Evolutionary conservation across 2,329 filamentous ascomycete genomes (phyloP).

Genomic region (Trichoderma sp.): DNA sequence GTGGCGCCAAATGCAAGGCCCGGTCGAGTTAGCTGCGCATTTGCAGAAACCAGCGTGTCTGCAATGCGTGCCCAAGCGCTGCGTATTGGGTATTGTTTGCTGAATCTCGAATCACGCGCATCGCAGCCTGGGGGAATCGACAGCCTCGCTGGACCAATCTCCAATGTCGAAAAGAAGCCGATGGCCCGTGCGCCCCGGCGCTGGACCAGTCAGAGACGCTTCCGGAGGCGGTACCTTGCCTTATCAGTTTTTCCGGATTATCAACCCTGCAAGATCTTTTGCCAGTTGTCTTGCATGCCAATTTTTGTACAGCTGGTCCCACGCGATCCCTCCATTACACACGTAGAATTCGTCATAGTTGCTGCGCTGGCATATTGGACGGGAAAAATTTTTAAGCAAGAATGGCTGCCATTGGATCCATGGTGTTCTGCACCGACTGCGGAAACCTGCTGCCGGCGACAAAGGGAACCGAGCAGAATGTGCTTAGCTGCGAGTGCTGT

Average conservation of each 20-base stretch:
- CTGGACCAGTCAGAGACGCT: constrained; percentile 31
- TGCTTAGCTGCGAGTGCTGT: constrained; percentile 83
- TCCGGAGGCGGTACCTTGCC: constrained; percentile 34
- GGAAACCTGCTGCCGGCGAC: constrained; percentile 86
- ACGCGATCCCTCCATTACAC: constrained; percentile 24
- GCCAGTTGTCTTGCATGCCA: constrained; percentile 31
- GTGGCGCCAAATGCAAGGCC: background rate
- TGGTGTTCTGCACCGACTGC: constrained; percentile 92
- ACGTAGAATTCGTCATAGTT: constrained; percentile 18
- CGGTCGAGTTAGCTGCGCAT: constrained; percentile 2
- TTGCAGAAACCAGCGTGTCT: constrained; percentile 1
- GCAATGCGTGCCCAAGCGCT: constrained; percentile 23
- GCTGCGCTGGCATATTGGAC: constrained; percentile 18
- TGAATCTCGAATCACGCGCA: constrained; percentile 27
- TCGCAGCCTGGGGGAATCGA: constrained; percentile 30
- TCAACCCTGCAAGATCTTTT: constrained; percentile 27
- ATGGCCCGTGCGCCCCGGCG: constrained; percentile 16
- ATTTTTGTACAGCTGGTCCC: constrained; percentile 34
- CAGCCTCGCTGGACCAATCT: constrained; percentile 31
- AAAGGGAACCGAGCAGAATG: constrained; percentile 73
- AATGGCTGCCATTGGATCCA: constrained; percentile 88
- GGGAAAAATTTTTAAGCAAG: constrained; percentile 21
- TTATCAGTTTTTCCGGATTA: constrained; percentile 40
- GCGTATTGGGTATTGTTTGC: constrained; percentile 19
- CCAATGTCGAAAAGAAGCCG: constrained; percentile 3